These are phyloP conservation scores for Lachnellula suecica DNA, from an alignment of 2,329 filamentous ascomycete genomes.

Conservation along the genomic window DNA sequence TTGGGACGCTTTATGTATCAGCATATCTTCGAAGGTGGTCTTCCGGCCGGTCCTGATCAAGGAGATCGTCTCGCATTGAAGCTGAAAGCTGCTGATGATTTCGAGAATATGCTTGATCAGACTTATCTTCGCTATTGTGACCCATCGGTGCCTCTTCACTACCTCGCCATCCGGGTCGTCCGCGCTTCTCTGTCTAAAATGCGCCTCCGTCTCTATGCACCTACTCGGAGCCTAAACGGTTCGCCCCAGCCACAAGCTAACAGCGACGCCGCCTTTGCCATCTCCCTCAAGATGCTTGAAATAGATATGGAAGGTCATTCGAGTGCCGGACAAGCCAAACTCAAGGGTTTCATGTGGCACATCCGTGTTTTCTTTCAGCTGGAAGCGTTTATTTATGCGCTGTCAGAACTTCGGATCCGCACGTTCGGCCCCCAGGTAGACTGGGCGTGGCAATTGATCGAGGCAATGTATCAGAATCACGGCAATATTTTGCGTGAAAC, in stretches of 20 bases:
- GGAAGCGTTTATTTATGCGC: conserved; percentile 29
- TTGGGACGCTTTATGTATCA: neutral
- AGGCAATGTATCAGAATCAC: conserved; percentile 22
- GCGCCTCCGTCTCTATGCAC: conserved; percentile 15
- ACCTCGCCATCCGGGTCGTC: conserved; percentile 16
- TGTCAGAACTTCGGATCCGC: conserved; percentile 26
- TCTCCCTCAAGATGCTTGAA: conserved; percentile 34
- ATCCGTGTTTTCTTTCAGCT: conserved; percentile 29
- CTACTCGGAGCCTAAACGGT: conserved; percentile 18
- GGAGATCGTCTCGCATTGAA: conserved; percentile 3
- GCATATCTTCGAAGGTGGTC: conserved; percentile 26
- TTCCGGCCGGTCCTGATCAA: neutral
- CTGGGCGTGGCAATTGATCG: conserved; percentile 24
- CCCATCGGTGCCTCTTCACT: conserved; percentile 36
- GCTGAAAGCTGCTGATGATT: conserved; percentile 12
- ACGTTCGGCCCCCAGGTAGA: conserved; percentile 20
- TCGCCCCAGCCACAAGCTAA: conserved; percentile 18
- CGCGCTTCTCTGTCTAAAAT: conserved; percentile 16
- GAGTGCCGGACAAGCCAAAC: neutral
- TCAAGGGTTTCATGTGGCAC: conserved; percentile 29
- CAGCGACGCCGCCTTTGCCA: conserved; percentile 24
- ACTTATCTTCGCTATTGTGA: conserved; percentile 40
- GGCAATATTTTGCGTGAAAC: conserved; percentile 13
- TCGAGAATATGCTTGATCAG: conserved; percentile 31
- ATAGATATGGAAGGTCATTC: conserved; percentile 27